Conservation (phyloP, 2,329 filamentous ascomycete genomes). For the Plectosphaerella cucumerina region DNA sequence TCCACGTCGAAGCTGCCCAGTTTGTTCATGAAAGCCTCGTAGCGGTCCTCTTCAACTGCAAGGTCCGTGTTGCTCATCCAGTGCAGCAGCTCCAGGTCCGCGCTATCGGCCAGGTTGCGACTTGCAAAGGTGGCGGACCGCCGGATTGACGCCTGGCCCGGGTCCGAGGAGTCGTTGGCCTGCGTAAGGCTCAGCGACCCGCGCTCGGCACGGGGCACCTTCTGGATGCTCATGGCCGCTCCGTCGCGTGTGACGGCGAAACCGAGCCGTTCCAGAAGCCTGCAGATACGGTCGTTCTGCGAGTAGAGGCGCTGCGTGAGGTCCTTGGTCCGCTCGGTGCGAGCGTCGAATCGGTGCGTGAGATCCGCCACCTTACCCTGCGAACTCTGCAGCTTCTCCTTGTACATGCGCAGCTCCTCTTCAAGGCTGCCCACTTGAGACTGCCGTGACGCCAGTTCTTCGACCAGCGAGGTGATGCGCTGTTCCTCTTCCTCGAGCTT, state of each 20-base stretch:
- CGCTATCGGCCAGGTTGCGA: constrained; percentile 54
- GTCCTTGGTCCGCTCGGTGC: constrained; percentile 72
- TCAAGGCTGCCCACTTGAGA: constrained; percentile 73
- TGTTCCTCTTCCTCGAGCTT: constrained; percentile 72
- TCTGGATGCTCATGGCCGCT: constrained; percentile 70
- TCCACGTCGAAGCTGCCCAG: constrained; percentile 80
- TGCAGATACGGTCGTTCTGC: constrained; percentile 78
- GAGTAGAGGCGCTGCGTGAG: constrained; percentile 78
- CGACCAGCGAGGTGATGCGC: constrained; percentile 61
- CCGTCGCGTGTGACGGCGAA: constrained; percentile 76
- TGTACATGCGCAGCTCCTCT: constrained; percentile 66
- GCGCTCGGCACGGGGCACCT: constrained; percentile 59
- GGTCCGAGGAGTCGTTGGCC: constrained; percentile 56
- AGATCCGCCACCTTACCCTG: constrained; percentile 48
- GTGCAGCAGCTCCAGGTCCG: constrained; percentile 70
- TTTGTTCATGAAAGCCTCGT: constrained; percentile 67
- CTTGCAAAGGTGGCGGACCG: constrained; percentile 48
- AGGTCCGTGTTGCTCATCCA: constrained; percentile 72
- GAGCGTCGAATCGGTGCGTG: constrained; percentile 59
- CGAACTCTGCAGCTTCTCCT: constrained; percentile 57
- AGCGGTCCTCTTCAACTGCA: constrained; percentile 67
- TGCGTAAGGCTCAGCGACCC: constrained; percentile 37
- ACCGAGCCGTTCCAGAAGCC: constrained; percentile 80
- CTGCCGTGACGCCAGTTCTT: constrained; percentile 70
- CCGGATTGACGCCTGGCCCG: constrained; percentile 43